Conservation (phyloP, 495 filamentous ascomycete genomes). For the Elaphomyces granulatus region DNA sequence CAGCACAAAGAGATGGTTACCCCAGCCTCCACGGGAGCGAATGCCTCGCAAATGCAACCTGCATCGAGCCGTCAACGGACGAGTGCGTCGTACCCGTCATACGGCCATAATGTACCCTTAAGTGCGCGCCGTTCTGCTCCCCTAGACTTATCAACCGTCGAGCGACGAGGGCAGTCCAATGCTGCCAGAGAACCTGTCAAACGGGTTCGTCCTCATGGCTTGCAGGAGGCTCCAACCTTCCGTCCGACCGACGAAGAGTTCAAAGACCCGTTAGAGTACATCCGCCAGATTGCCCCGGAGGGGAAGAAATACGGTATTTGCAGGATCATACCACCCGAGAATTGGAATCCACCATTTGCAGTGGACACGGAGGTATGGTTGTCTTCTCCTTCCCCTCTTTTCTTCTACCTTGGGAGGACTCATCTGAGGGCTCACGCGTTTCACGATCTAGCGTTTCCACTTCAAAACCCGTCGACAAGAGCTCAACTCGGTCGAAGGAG, state of each 20-base stretch:
- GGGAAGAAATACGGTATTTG: conserved; percentile 77
- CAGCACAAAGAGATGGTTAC: conserved; percentile 33
- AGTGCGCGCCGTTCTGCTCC: conserved; percentile 56
- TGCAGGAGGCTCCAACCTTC: conserved; percentile 86
- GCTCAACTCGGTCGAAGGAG: conserved; percentile 96
- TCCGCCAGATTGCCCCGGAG: conserved; percentile 75
- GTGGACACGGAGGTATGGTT: conserved; percentile 86
- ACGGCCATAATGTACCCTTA: conserved; percentile 46
- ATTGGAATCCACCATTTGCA: conserved; percentile 88
- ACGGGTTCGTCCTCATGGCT: conserved; percentile 60
- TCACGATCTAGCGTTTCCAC: conserved; percentile 62
- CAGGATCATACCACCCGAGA: conserved; percentile 87
- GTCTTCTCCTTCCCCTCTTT: not conserved
- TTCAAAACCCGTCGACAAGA: conserved; percentile 95
- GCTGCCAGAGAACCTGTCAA: conserved; percentile 62
- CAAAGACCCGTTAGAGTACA: conserved; percentile 84
- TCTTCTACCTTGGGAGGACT: conserved; percentile 5
- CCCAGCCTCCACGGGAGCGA: conserved; percentile 35
- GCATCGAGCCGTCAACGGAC: conserved; percentile 25
- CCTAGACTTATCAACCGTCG: conserved; percentile 79
- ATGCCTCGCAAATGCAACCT: conserved; percentile 23
- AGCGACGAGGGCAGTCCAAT: conserved; percentile 68
- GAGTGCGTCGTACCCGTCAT: conserved; percentile 28
- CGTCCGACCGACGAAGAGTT: conserved; percentile 87
- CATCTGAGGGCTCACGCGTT: conserved; percentile 1